Evolutionary conservation across 2,329 filamentous ascomycete genomes (phyloP), one percentile per base, ranked within the genome.

Genomic region (Teratosphaeria destructans): DNA sequence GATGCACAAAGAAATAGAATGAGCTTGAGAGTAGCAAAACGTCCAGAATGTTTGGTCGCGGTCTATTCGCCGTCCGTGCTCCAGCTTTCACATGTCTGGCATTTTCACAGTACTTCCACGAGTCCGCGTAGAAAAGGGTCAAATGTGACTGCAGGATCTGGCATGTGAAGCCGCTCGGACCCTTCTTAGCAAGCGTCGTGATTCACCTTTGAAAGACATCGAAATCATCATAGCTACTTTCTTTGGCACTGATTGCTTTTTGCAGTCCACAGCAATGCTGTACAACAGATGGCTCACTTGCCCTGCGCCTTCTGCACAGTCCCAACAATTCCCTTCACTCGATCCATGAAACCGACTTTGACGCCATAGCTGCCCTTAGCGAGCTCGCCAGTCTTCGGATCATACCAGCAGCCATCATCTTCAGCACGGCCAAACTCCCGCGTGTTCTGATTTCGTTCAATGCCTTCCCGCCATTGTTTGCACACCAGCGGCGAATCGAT

Each of bases 401-500:
- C 81, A 62, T 82, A 79, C 85, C 85, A 88, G 57, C 85, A 78
- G 0, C 85, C 85, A 68, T 87, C 85, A 23, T 78, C 72, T 47
- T 68, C 76, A 0, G 82, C 80, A 16, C 73, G 72, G 0, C 86
- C 85, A 68, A 82, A 88, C 2, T 72, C 64, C 29, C 76, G 77
- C 0, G 86, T 89, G 64, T 89, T 89, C 68, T 89, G 85, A 67
- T 88, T 88, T 27, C 82, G 76, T 32, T 81, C 74, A 16, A 88
- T 77, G 0, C 75, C 82, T 16, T 84, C 81, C 23, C 82, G 77
- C 87, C 87, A 90, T 37, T 76, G 77, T 34, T 68, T 69, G 65
- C 88, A 90, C 0, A 91, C 75, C 1, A 77, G 71, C 0, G 71
- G 66, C 23, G 82, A 86, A 62, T 93, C 88, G 5, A 91, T 74